Evolutionary conservation across 257 asterid genomes (phyloP), one percentile per base, ranked within the genome.

Genomic region (Cordia subcordata): DNA sequence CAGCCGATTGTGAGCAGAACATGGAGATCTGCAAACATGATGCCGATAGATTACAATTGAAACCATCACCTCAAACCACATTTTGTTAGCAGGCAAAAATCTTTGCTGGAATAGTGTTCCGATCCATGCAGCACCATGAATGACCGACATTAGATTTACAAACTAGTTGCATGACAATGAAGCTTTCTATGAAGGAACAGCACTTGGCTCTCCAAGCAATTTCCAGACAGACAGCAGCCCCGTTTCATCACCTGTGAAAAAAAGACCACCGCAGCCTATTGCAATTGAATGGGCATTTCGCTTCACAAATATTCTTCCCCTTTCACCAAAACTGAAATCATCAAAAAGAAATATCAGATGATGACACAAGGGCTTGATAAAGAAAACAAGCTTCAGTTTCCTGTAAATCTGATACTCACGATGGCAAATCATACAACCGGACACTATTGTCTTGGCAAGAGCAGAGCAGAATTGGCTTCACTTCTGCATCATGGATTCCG

Each of bases 191-290:
- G 35, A 27, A 27, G 35, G 35, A 27, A 27, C 35, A 27, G 35
- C 68, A 13, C 37, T 53, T 16, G 67, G 55, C 13, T 18, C 61
- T 42, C 60, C 72, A 52, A 33, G 44, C 66, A 79, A 37, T 55
- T 58, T 73, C 94, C 94, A 85, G 37, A 81, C 81, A 0, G 56
- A 49, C 6, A 85, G 37, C 50, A 78, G 72, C 20, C 94, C 94
- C 0, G 76, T 55, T 38, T 68, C 76, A 67, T 80, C 90, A 1
- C 94, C 85, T 1, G 77, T 77, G 51, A 82, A 85, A 45, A 82
- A 78, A 5, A 76, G 72, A 10, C 82, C 81, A 0, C 65, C 65
- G 22, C 39, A 8, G 4, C 81, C 85, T 13, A 57, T 57, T 40
- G 59, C 63, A 49, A 80, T 58, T 33, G 58, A 64, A 39, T 64